These are phyloP conservation scores for Fusarium nygamai DNA, from an alignment of 2,329 filamentous ascomycete species.

Conservation along the genomic window DNA sequence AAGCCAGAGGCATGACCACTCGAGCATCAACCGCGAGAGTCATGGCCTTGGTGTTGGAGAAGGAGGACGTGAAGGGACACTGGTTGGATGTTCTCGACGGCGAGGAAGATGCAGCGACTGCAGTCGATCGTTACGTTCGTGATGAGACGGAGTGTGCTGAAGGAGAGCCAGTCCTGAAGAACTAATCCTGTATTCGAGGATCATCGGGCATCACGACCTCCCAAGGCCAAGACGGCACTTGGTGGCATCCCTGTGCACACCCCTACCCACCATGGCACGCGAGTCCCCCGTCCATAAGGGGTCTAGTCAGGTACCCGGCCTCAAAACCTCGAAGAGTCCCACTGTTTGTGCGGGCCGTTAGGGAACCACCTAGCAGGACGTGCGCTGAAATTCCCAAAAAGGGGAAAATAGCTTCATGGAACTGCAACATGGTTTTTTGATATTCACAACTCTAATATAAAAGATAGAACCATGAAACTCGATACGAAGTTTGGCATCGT, in stretches of 20 bases:
- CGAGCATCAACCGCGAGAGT: conserved; percentile 67
- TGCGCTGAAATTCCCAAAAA: conserved; percentile 7
- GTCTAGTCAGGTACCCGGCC: not conserved
- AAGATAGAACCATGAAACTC: not conserved
- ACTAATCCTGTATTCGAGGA: not conserved
- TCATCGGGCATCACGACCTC: not conserved
- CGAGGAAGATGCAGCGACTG: conserved; percentile 50
- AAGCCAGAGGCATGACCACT: conserved; percentile 53
- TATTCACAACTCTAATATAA: not conserved
- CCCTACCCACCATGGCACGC: not conserved
- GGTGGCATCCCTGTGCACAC: not conserved
- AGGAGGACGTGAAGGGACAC: conserved; percentile 51
- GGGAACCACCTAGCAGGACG: not conserved
- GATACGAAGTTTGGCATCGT: not conserved
- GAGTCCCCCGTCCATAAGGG: not conserved
- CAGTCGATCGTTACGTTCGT: conserved; percentile 37
- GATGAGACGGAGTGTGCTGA: conserved; percentile 39
- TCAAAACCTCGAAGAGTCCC: not conserved
- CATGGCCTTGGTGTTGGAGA: conserved; percentile 58
- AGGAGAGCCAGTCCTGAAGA: conserved; percentile 32
- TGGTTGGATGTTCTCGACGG: conserved; percentile 65
- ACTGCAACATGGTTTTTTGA: conserved; percentile 8
- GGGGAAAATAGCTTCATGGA: conserved; percentile 10
- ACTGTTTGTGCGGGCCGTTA: not conserved
- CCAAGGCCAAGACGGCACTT: not conserved